These are phyloP conservation scores for Calamus simplicifolius DNA, from an alignment of 176 grass and related monocot genomes.

Conservation along the genomic window DNA sequence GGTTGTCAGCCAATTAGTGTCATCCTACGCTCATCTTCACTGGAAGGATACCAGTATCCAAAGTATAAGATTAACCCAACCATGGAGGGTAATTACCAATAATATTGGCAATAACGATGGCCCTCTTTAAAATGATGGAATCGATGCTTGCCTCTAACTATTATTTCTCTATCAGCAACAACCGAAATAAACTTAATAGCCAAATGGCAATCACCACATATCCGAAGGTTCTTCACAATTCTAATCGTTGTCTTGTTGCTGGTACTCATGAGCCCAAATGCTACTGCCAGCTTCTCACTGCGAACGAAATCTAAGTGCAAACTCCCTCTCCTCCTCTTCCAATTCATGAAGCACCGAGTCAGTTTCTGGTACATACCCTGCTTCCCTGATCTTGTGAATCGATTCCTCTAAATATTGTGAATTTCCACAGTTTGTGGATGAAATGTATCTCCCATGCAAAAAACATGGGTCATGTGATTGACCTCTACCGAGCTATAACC, in stretches of 20 bases:
- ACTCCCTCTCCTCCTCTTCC: conserved; percentile 67
- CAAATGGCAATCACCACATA: conserved; percentile 56
- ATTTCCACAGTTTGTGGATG: conserved; percentile 35
- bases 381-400: conserved; percentile 38
- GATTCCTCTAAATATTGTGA: conserved; percentile 45
- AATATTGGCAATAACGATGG: conserved; percentile 46
- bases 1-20: too few relatives aligned
- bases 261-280: conserved; percentile 44
- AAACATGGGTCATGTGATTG: conserved; percentile 42
- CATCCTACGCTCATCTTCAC: too few relatives aligned
- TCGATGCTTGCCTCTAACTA: conserved; percentile 50
- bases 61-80: too few relatives aligned
- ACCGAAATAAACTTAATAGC: conserved; percentile 56
- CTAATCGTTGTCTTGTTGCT: conserved; percentile 24
- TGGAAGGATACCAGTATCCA: too few relatives aligned
- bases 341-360: conserved; percentile 52
- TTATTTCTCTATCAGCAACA: conserved; percentile 48
- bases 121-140: conserved; percentile 65
- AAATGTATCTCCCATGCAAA: conserved; percentile 53
- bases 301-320: conserved; percentile 57
- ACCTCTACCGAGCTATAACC: conserved; percentile 80
- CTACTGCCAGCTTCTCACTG: conserved; percentile 51
- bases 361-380: conserved; percentile 49
- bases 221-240: conserved; percentile 61
- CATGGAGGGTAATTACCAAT: conserved; percentile 29